phyloP scores from a whole-genome alignment of 768 basidiomycete species.

The Tricholoma bakamatsutake region DNA sequence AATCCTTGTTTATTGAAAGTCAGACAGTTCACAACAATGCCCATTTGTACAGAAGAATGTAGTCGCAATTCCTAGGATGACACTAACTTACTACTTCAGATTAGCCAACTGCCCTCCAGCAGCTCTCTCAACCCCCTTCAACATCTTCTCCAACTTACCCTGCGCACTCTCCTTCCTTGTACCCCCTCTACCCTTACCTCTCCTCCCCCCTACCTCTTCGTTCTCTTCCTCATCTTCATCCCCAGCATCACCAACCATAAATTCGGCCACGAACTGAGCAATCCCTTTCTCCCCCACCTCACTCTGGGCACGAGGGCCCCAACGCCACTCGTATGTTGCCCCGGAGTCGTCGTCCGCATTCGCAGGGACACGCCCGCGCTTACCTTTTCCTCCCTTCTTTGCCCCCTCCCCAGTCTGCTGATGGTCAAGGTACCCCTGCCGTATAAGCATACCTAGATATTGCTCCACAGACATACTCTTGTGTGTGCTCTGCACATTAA shows the following conservation, averaged over 20 bases:
- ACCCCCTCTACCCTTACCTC: conserved; percentile 8
- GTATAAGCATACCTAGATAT: conserved; percentile 57
- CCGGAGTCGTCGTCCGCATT: conserved; percentile 35
- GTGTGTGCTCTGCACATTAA: conserved; percentile 44
- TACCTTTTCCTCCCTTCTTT: conserved; percentile 33
- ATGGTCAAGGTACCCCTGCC: conserved; percentile 78
- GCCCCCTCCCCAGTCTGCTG: conserved; percentile 40
- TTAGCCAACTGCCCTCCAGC: conserved; percentile 53
- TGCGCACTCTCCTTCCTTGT: conserved; percentile 22
- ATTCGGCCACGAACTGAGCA: conserved; percentile 71
- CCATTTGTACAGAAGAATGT: too few relatives aligned
- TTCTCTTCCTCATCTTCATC: conserved; percentile 33
- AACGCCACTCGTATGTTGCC: conserved; percentile 67
- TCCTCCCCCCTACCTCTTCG: conserved; percentile 9
- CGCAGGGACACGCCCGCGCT: conserved; percentile 48
- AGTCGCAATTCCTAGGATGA: too few relatives aligned
- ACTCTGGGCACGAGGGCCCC: conserved; percentile 75
- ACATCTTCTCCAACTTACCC: conserved; percentile 39
- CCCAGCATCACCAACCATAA: conserved; percentile 52
- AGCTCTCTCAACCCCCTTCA: conserved; percentile 53
- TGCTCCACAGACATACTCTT: conserved; percentile 53
- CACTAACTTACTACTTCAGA: conserved; percentile 19
- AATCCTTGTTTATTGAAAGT: too few relatives aligned
- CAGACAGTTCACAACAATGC: too few relatives aligned
- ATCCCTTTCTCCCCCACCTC: conserved; percentile 81